Evolutionary conservation across 2,329 filamentous ascomycete genomes (phyloP), one percentile per base, ranked within the genome.

Genomic region (Penicillium thymicola): DNA sequence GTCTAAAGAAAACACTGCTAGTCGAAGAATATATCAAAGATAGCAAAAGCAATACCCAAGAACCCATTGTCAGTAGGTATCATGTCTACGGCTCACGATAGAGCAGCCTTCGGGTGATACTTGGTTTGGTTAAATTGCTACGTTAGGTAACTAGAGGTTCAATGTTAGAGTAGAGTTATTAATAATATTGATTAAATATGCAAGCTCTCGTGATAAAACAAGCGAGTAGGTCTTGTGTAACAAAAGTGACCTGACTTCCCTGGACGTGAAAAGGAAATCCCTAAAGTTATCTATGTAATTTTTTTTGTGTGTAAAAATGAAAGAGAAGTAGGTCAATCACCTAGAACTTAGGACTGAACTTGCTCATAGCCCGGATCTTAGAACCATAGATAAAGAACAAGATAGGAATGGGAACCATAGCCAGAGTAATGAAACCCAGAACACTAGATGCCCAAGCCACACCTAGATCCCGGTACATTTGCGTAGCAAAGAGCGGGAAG

Each of bases 321-420:
- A 21, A 51, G 21, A 14, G 2, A 14, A 5, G 10, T 25, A 4
- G 2, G 18, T 25, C 36, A 10, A 25, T 7, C 8, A n/a, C 6
- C 38, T 59, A 66, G n/a, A 65, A 66, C 57, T 66, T 66, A 3
- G 64, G 64, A 10, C 58, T 61, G 27, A 66, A 66, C 6, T 61
- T 60, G 48, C 63, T 65, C 61, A 66, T 61, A 23, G 55, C 55
- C 13, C 80, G 73, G 65, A 82, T 71, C 57, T 53, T 70, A 47
- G 74, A 72, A 0, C 80, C 80, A 65, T 75, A 81, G 37, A 70
- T 70, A 70, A 76, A 81, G 61, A 82, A 73, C 59, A 82, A 54
- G 16, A 81, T 69, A 2, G 80, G 80, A 45, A 79, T 76, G 5
- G 79, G 80, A 9, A 81, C 60, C 68, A 77, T 73, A 5, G 69